phyloP scores from a whole-genome alignment of 2,329 filamentous ascomycete species.

The Monilinia vaccinii-corymbosi region DNA sequence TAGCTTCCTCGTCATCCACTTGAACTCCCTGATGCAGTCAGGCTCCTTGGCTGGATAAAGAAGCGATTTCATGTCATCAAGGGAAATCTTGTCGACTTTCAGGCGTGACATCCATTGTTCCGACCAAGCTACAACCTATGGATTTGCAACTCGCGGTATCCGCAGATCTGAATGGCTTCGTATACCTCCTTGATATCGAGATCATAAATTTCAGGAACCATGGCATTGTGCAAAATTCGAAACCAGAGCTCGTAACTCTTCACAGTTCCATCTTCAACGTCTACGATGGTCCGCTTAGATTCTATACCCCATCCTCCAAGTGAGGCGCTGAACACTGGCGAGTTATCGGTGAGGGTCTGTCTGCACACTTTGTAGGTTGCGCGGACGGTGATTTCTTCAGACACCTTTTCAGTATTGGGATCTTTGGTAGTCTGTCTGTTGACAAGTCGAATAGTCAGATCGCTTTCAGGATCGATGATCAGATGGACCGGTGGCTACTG shows the following conservation, averaged over 20 bases:
- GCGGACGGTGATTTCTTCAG: not conserved
- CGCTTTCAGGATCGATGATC: not conserved
- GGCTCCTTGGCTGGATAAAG: constrained; percentile 13
- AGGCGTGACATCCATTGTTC: not conserved
- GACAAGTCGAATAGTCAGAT: not conserved
- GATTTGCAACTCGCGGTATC: constrained; percentile 5
- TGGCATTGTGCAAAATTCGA: constrained; percentile 10
- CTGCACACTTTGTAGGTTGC: constrained; percentile 11
- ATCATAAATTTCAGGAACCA: constrained; percentile 5
- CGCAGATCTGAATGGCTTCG: constrained; percentile 11
- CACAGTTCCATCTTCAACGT: constrained; percentile 12
- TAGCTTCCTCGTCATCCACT: not conserved
- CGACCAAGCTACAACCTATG: constrained; percentile 12
- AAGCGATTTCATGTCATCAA: not conserved
- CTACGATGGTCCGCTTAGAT: not conserved
- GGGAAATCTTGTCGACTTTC: not conserved
- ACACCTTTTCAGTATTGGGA: not conserved
- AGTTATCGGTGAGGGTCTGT: constrained; percentile 7
- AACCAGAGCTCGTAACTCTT: constrained; percentile 15
- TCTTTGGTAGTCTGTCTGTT: not conserved
- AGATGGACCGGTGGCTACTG: not conserved
- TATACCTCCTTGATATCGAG: constrained; percentile 9
- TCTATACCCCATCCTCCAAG: constrained; percentile 5
- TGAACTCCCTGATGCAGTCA: constrained; percentile 6
- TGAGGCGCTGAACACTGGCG: constrained; percentile 4